A percentile compares a stretch with the other conserved stretches of the same genome.
phyloP scores from a whole-genome alignment of 192 early-diverging fungal species.

The Coemansia interrupta region DNA sequence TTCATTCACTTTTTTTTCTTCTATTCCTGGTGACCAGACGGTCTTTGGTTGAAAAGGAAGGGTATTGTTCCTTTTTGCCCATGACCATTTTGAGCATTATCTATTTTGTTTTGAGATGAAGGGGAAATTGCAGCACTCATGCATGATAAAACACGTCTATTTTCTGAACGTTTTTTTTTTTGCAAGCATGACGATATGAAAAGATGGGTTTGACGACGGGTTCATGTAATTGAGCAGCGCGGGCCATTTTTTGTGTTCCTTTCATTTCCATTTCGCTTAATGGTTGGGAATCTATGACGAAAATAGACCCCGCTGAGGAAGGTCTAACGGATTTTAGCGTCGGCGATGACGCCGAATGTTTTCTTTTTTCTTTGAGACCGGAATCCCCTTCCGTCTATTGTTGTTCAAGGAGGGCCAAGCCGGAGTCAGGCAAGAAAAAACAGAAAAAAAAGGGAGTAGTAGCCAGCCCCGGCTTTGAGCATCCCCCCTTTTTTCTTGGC shows the following conservation, averaged over 20 bases:
- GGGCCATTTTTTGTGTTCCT: not conserved
- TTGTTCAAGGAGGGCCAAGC: constrained; percentile 3
- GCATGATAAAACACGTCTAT: not conserved
- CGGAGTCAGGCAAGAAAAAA: not conserved
- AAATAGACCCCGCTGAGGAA: not conserved
- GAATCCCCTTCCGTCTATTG: not conserved
- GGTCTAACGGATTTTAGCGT: not conserved
- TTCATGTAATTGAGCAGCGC: too few relatives aligned
- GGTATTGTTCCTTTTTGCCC: constrained; percentile 4
- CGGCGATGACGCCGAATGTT: not conserved
- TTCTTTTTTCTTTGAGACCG: constrained; percentile 3
- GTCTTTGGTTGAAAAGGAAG: not conserved
- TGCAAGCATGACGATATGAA: not conserved
- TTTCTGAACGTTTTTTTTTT: not conserved
- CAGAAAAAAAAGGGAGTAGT: too few relatives aligned
- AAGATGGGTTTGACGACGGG: too few relatives aligned
- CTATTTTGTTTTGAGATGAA: too few relatives aligned
- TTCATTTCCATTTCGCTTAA: not conserved
- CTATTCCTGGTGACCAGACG: not conserved
- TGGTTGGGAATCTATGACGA: not conserved
- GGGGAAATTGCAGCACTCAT: not conserved
- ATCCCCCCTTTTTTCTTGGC: constrained; percentile 4
- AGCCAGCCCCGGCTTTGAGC: too few relatives aligned
- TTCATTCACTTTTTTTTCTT: not conserved
- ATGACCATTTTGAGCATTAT: too few relatives aligned